Evolutionary conservation across 805 yeast species (phyloP), one percentile per base, ranked within the genome.

Genomic region (Schizosaccharomyces osmophilus): DNA sequence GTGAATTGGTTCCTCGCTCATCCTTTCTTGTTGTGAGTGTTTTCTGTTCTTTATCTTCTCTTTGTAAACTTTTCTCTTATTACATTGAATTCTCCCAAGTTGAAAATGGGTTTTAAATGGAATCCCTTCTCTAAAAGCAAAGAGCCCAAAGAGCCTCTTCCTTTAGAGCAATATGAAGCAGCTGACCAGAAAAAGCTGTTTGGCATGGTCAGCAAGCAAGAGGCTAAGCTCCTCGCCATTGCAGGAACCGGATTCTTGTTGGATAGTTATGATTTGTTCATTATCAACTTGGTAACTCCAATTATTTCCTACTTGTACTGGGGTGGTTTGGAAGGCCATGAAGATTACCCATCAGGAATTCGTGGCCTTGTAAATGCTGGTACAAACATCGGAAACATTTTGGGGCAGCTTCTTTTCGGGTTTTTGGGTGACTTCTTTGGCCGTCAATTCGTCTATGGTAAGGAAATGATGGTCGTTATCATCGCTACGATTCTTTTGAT

Each of bases 181-280:
- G 24, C 24, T 6, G 29, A n/a, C 4, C 29, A 48, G 17, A 48
- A 48, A 5, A 48, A 5, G 11, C 5, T 19, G 6, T 48, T 48
- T 13, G 55, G 55, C 32, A 5, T 48, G 17, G 55, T 48, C 29
- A 48, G 9, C 17, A 48, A 48, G 29, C n/a, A 24, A 24, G 55
- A 48, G 55, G 29, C 29, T 24, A 48, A 48, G 29, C 55, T 48
- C 24, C 29, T 48, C 17, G 55, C 55, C 24, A 48, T 8, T 8
- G 63, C 95, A 13, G 87, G 96, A 77, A 93, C 87, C 66, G 96
- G 96, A 71, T 87, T 87, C 81, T 72, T 88, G 73, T 87, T 95
- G 36, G 96, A 87, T 74, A 81, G 95, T 62, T 87, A 88, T 73
- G 95, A 88, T 77, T 85, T 88, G 66, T 88, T 87, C 58, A 26